Conservation (phyloP, 768 basidiomycete species). For the Rhizopogon vulgaris region DNA sequence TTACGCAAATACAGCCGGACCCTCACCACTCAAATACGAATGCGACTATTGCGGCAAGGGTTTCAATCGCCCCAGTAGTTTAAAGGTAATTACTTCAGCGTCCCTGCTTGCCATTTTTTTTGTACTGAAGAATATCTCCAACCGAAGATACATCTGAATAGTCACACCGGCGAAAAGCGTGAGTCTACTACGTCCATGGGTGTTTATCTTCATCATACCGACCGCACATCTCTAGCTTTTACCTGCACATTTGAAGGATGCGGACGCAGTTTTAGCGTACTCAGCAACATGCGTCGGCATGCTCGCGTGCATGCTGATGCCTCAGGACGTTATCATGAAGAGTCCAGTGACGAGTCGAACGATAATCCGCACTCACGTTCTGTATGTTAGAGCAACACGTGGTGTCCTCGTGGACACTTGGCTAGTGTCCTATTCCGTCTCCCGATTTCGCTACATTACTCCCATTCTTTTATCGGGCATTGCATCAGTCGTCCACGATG, state of each 20-base stretch:
- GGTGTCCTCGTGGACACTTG: neutral
- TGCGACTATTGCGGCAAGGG: conserved; percentile 76
- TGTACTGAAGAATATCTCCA: conserved; percentile 5
- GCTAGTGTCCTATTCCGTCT: neutral
- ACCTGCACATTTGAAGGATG: conserved; percentile 69
- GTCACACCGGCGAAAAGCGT: conserved; percentile 85
- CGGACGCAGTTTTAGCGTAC: conserved; percentile 77
- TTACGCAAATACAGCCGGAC: conserved; percentile 9
- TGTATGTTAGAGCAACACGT: conserved; percentile 5
- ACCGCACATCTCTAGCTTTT: conserved; percentile 45
- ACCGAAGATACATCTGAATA: conserved; percentile 72
- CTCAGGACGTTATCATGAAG: conserved; percentile 29
- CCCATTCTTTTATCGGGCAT: neutral
- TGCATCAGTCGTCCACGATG: conserved; percentile 12
- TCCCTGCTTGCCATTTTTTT: neutral
- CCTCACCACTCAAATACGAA: conserved; percentile 56
- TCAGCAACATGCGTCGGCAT: conserved; percentile 86
- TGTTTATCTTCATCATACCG: conserved; percentile 7
- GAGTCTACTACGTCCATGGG: conserved; percentile 23
- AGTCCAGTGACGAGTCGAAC: conserved; percentile 41
- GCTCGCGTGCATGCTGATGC: conserved; percentile 59
- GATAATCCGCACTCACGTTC: conserved; percentile 25
- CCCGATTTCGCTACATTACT: conserved; percentile 1
- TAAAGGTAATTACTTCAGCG: conserved; percentile 46
- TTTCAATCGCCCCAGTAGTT: conserved; percentile 77